Conservation (phyloP, 192 early-diverging fungal genomes). For the Gamsiella multidivaricata region DNA sequence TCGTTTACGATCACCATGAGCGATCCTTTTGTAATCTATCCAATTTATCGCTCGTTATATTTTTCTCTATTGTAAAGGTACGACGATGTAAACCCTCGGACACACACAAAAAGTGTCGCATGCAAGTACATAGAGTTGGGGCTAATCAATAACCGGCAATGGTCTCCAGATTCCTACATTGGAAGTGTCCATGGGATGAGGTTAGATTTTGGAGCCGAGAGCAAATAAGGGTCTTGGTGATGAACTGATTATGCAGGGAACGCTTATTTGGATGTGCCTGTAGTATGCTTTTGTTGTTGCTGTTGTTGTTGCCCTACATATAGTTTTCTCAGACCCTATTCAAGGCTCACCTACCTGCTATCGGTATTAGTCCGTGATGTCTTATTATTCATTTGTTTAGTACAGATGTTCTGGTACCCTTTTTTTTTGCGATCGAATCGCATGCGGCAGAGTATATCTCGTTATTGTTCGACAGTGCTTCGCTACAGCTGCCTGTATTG, state of each 20-base stretch:
- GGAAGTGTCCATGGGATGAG: constrained; percentile 16
- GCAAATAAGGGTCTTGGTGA: constrained; percentile 2
- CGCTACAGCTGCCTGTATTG: no score
- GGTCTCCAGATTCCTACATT: not conserved
- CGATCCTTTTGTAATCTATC: not conserved
- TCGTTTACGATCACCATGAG: not conserved
- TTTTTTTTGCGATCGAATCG: no score
- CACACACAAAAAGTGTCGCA: not conserved
- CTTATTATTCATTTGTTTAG: no score
- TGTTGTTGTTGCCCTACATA: not conserved
- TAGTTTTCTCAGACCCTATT: not conserved
- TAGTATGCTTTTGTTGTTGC: not conserved
- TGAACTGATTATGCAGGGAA: constrained; percentile 14
- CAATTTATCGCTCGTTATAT: not conserved
- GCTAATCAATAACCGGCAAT: not conserved
- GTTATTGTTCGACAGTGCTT: no score
- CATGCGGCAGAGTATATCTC: no score
- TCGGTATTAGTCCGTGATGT: no score
- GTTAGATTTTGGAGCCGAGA: not conserved
- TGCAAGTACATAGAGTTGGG: not conserved
- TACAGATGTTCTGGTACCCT: no score
- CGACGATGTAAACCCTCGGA: not conserved
- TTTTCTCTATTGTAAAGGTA: constrained; percentile 1
- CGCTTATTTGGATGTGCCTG: not conserved
- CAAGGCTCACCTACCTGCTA: no score